These are phyloP conservation scores for Tetradesmus obliquus DNA, from an alignment of 139 green algal genomes.

Conservation along the genomic window DNA sequence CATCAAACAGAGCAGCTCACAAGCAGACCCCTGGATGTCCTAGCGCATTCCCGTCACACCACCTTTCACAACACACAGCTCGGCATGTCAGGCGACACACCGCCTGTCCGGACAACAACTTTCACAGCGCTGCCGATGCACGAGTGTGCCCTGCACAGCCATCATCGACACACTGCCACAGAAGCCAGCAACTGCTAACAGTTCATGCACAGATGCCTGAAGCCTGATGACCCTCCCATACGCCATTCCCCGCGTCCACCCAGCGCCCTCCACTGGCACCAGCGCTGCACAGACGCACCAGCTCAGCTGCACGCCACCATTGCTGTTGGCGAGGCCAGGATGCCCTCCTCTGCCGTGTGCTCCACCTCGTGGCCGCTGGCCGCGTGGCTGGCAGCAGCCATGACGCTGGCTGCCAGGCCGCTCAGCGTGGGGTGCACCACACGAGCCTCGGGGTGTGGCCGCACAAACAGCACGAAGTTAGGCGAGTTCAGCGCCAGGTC, in stretches of 20 bases:
- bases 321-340: background rate
- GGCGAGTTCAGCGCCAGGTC: constrained; percentile 20
- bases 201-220: background rate
- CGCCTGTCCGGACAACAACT: background rate
- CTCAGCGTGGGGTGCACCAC: background rate
- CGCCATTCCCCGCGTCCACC: background rate
- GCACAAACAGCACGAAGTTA: constrained; percentile 46
- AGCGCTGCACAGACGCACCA: background rate
- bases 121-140: background rate
- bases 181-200: background rate
- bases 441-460: background rate
- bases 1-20: too few species aligned
- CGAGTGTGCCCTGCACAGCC: too few species aligned
- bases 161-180: too few species aligned
- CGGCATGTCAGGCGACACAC: background rate
- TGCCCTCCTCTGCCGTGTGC: constrained; percentile 20
- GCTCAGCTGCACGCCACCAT: constrained; percentile 45
- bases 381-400: background rate
- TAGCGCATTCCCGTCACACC: too few species aligned
- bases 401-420: background rate
- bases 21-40: too few species aligned
- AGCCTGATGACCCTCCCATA: background rate
- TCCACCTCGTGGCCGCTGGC: background rate
- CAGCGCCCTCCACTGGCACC: background rate
- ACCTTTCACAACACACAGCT: background rate